Evolutionary conservation across 257 asterid genomes (phyloP), one percentile per base, ranked within the genome.

Genomic region (Mentha longifolia): DNA sequence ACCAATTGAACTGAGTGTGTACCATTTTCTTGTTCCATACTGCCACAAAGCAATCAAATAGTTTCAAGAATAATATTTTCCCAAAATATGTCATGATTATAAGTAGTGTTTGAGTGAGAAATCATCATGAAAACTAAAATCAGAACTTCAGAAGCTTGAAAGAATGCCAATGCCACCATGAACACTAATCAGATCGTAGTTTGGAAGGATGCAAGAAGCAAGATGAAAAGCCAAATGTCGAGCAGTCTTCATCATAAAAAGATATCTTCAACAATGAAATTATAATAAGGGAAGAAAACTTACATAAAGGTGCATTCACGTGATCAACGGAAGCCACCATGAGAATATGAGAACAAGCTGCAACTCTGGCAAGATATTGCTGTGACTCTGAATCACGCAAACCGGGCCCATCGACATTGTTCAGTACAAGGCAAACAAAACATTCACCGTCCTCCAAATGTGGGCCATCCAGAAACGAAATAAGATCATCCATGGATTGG

Each of bases 21-120:
- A 89, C 97, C 99, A 92, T 94, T 89, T 88, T 94, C 85, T 92
- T 91, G 84, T 89, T 91, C 99, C 98, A 94, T 73, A 91, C 98
- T 93, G 70, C 60, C 72, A 83, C 9, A 9, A 61, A 66, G 30
- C 25, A 72, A 74, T 4, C 13, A 19, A 30, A 65, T 20, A 51
- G 31, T 15, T 54, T 76, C 74, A 61, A 70, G 46, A 61, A n/a
- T 71, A 60, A 16, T 41, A 22, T 33, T 14, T 46, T 65, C 75
- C 61, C 63, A 30, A 6, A 30, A 3, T 68, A 31, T 31, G 37
- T 31, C 37, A 31, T 31, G 37, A 31, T 3, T 22, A 22, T 2
- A 22, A 22, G 25, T 22, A 22, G 25, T 28, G 2, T 28, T 28
- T 28, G 31, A 28, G 31, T 1, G 31, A 28, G 31, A 28, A 28